These are phyloP conservation scores for Galerina marginata DNA, from an alignment of 768 basidiomycete species.

Conservation along the genomic window DNA sequence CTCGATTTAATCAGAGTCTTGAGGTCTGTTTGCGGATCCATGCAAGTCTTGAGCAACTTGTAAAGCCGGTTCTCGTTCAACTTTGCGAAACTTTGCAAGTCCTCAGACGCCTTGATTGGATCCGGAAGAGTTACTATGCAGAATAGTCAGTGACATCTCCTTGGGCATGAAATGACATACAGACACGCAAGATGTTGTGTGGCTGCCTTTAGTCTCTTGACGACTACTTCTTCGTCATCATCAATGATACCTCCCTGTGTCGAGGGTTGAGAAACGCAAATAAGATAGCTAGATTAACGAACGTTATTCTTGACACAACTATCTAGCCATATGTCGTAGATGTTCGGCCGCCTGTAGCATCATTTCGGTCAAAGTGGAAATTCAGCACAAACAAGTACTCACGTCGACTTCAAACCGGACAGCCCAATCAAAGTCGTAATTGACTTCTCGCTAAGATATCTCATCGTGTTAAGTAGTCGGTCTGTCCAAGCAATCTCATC, in stretches of 20 bases:
- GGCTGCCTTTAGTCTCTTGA: conserved; percentile 55
- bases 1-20: conserved; percentile 79
- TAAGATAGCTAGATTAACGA: conserved; percentile 31
- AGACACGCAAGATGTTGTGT: conserved; percentile 67
- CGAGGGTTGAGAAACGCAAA: background rate
- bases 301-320: conserved; percentile 87
- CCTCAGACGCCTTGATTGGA: conserved; percentile 74
- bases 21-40: conserved; percentile 86
- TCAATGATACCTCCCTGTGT: conserved; percentile 89
- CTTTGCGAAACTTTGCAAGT: conserved; percentile 83
- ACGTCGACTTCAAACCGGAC: conserved; percentile 69
- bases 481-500: conserved; percentile 91
- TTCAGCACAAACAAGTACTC: conserved; percentile 30
- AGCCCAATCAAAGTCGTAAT: conserved; percentile 63
- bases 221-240: conserved; percentile 71
- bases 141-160: conserved; percentile 5
- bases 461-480: conserved; percentile 74
- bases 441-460: conserved; percentile 64
- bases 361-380: background rate
- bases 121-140: conserved; percentile 66
- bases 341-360: conserved; percentile 61
- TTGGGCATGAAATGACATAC: conserved; percentile 24
- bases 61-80: conserved; percentile 87
- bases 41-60: conserved; percentile 79
- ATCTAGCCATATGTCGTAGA: conserved; percentile 73